Evolutionary conservation across 2,329 filamentous ascomycete genomes (phyloP), one percentile per base, ranked within the genome.

Genomic region (Torrubiella hemipterigena): DNA sequence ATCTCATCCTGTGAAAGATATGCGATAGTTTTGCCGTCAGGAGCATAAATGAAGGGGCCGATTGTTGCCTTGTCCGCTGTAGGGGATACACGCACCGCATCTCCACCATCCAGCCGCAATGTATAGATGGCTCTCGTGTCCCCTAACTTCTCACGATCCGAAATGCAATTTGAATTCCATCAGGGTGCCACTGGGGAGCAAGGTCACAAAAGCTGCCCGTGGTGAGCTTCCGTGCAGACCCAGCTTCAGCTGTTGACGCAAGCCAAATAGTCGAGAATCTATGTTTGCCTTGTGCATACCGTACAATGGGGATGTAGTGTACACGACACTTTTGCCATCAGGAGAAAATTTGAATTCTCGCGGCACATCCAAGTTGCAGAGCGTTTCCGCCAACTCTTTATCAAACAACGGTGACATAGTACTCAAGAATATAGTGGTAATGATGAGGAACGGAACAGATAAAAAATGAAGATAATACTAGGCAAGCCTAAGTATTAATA

Each of bases 131-230:
- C 42, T 21, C 48, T 49, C 32, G 47, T 37, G 16, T 52, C 51
- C 4, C 44, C 38, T 3, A 43, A 40, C 21, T 55, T 55, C 33
- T 50, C 43, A 24, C 54, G 51, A 8, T 53, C 42, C 14, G 45
- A 46, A 43, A 58, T 4, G 51, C 51, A 22, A 59, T 51, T 16
- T 31, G 42, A 23, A 44, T 50, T 8, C 53, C 54, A 38, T 53
- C 42, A 2, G 54, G 52, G 16, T 37, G 34, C 34, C 31, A 37
- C 5, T 8, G 2, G 6, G 34, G 34, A 9, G 3, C 16, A 9
- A 4, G 22, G 19, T 37, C 34, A 5, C 18, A 12, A 14, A 18
- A 33, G 6, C 18, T 10, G 14, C 34, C 34, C 11, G 31, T 31
- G 4, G 34, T 37, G 13, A 37, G 34, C 17, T 31, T 17, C 5